A percentile compares a stretch with the other conserved stretches of the same genome.
phyloP scores from a whole-genome alignment of 2,329 filamentous ascomycete genomes.

The Laburnicola sp. region DNA sequence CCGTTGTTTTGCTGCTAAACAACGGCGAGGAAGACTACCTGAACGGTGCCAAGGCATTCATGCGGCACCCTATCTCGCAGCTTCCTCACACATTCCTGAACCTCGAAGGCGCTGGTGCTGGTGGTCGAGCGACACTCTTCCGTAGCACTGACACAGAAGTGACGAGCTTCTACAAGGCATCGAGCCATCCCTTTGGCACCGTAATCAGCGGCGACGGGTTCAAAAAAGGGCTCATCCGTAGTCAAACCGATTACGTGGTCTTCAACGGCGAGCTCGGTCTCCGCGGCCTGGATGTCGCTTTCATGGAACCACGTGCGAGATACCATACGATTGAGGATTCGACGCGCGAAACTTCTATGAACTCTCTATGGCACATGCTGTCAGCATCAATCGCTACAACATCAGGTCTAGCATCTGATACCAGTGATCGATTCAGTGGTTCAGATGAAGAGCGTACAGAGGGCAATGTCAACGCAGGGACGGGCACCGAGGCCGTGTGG shows the following conservation, averaged over 20 bases:
- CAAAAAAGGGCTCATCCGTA: constrained; percentile 73
- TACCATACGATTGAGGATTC: constrained; percentile 95
- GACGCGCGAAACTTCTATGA: constrained; percentile 70
- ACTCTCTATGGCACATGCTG: constrained; percentile 91
- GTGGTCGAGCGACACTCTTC: constrained; percentile 84
- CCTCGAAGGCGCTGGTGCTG: constrained; percentile 90
- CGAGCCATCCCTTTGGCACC: constrained; percentile 77
- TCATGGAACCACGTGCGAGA: constrained; percentile 79
- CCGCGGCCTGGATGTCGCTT: constrained; percentile 88
- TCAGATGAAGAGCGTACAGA: constrained; percentile 60
- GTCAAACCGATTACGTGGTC: constrained; percentile 86
- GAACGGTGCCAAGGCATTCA: constrained; percentile 83
- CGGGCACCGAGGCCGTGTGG: constrained; percentile 76
- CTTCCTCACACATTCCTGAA: constrained; percentile 90
- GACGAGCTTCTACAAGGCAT: constrained; percentile 73
- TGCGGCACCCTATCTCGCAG: constrained; percentile 76
- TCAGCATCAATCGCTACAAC: constrained; percentile 78
- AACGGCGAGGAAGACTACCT: constrained; percentile 95
- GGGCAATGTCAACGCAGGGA: constrained; percentile 67
- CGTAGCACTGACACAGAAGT: constrained; percentile 85
- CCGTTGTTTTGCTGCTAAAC: constrained; percentile 84
- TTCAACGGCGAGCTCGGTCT: constrained; percentile 78
- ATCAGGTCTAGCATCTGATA: constrained; percentile 69
- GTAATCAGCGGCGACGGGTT: constrained; percentile 85
- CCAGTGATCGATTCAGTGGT: constrained; percentile 67